Evolutionary conservation across 148 eudicot species (phyloP).

Genomic region (Limonium bicolor): DNA sequence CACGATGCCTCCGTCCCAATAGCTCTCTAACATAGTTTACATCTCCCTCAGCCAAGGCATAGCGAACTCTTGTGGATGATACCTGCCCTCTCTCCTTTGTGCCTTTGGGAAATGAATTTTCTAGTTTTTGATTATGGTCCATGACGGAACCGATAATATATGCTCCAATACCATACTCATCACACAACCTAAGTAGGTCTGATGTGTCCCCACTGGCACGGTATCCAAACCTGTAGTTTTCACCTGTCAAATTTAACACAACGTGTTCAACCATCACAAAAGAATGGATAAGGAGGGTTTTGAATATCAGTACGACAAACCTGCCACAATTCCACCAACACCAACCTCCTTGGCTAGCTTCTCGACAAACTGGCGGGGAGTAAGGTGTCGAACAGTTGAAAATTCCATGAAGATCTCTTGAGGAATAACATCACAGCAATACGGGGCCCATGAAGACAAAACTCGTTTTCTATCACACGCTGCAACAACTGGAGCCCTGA

Average conservation of each 20-base stretch:
- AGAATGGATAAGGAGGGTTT: not conserved
- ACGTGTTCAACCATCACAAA: no score
- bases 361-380: constrained; percentile 87
- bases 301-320: constrained; percentile 14
- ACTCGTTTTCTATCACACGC: constrained; percentile 82
- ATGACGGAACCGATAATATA: constrained; percentile 68
- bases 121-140: constrained; percentile 46
- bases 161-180: constrained; percentile 55
- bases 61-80: constrained; percentile 88
- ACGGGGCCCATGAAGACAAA: constrained; percentile 79
- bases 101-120: constrained; percentile 12
- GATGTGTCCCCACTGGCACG: constrained; percentile 80
- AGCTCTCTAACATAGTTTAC: constrained; percentile 76
- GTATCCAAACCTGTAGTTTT: constrained; percentile 91
- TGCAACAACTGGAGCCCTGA: constrained; percentile 95
- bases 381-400: constrained; percentile 66
- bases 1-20: constrained; percentile 87
- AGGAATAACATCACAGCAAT: constrained; percentile 54
- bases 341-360: constrained; percentile 73
- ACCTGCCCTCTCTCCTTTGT: constrained; percentile 86
- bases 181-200: constrained; percentile 58
- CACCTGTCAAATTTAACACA: constrained; percentile 61
- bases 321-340: constrained; percentile 89
- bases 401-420: constrained; percentile 54
- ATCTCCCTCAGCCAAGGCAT: constrained; percentile 69